Conservation (phyloP, 805 yeast genomes). For the Wickerhamiella vanderwaltii region DNA sequence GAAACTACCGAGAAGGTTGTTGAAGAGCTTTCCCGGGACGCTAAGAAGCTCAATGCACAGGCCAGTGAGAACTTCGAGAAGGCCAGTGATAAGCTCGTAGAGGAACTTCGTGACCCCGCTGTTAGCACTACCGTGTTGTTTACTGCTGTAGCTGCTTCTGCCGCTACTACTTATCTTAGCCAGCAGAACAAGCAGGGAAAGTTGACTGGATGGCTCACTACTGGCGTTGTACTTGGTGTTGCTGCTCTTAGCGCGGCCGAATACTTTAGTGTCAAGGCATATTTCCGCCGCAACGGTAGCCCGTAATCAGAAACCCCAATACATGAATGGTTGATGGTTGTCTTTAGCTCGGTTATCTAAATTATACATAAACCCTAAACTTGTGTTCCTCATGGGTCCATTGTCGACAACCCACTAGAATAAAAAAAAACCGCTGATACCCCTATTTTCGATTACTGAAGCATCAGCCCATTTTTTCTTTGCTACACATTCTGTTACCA, state of each 20-base stretch:
- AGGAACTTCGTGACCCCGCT: conserved; percentile 23
- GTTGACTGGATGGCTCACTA: conserved; percentile 17
- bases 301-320: neutral
- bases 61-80: conserved; percentile 15
- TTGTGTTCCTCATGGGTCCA: neutral
- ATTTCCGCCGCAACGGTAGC: conserved; percentile 19
- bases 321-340: neutral
- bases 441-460: too few species aligned
- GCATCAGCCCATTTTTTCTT: too few species aligned
- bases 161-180: conserved; percentile 22
- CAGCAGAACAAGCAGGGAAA: conserved; percentile 24
- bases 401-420: neutral
- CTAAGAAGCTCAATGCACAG: conserved; percentile 14
- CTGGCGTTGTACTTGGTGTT: conserved; percentile 21
- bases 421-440: too few species aligned
- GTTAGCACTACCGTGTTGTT: conserved; percentile 22
- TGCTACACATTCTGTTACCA: too few species aligned
- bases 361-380: neutral
- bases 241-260: conserved; percentile 23
- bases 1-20: conserved; percentile 9
- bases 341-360: neutral
- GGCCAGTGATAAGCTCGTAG: conserved; percentile 19
- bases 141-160: conserved; percentile 23
- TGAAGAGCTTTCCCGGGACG: conserved; percentile 12
- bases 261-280: conserved; percentile 23